phyloP scores from a whole-genome alignment of 78 protist genomes.

The Emiliania huxleyi region DNA sequence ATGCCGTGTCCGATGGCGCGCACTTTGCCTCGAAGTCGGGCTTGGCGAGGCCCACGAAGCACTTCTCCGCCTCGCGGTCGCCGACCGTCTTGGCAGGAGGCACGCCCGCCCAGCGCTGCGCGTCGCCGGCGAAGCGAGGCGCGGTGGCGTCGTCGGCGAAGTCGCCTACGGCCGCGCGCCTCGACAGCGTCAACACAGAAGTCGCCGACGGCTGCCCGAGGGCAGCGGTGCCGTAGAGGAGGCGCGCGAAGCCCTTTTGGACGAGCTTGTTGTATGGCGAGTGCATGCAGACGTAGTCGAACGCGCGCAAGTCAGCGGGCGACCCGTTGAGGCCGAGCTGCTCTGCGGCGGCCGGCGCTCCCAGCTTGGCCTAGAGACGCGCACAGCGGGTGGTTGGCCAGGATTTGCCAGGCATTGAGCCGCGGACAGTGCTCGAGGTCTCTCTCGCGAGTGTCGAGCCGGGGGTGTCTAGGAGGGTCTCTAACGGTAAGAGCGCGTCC shows the following conservation, averaged over 20 bases:
- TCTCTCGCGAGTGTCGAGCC: too few species aligned
- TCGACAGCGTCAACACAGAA: background rate
- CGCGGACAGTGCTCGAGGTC: too few species aligned
- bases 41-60: conserved; percentile 35
- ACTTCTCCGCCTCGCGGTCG: conserved; percentile 70
- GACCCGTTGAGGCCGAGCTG: background rate
- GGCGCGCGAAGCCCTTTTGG: conserved; percentile 83
- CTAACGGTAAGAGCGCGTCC: too few species aligned
- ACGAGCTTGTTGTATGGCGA: conserved; percentile 94
- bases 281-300: conserved; percentile 85
- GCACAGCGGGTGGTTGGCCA: background rate
- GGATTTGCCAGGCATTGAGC: too few species aligned
- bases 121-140: background rate
- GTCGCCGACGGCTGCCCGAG: background rate
- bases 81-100: conserved; percentile 59
- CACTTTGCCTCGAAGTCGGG: conserved; percentile 61
- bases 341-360: background rate
- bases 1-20: conserved; percentile 60
- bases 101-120: background rate
- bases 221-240: conserved; percentile 4
- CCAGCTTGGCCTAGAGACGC: background rate
- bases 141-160: background rate
- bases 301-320: conserved; percentile 22
- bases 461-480: too few species aligned
- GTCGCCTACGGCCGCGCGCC: background rate